These are phyloP conservation scores for Pichia sp. DNA, from an alignment of 1,139 yeast genomes.

Conservation along the genomic window DNA sequence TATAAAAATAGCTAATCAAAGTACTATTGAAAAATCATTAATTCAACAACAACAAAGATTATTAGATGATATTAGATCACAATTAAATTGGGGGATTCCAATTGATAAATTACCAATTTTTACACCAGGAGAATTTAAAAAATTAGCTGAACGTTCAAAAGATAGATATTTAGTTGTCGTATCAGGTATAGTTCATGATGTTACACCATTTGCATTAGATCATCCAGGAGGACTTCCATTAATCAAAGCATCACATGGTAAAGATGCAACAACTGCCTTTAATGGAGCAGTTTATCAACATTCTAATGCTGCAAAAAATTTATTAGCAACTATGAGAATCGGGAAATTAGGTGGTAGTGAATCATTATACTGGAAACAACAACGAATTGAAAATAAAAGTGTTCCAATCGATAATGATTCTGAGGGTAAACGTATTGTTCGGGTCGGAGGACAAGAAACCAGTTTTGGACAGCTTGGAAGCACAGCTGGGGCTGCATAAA, in stretches of 20 bases:
- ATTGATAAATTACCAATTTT: conserved; percentile 58
- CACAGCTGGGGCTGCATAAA: conserved; percentile 38
- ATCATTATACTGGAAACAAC: conserved; percentile 73
- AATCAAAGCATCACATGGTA: conserved; percentile 57
- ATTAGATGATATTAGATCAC: conserved; percentile 52
- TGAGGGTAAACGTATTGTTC: conserved; percentile 46
- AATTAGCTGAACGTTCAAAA: conserved; percentile 31
- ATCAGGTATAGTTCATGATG: conserved; percentile 62
- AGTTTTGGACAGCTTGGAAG: conserved; percentile 31
- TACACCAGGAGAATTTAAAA: conserved; percentile 45
- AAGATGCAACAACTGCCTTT: conserved; percentile 67
- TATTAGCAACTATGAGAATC: conserved; percentile 69
- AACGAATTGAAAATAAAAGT: conserved; percentile 49
- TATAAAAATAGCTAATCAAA: conserved; percentile 38
- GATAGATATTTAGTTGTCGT: conserved; percentile 39
- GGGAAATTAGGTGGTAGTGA: conserved; percentile 74
- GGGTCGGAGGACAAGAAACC: conserved; percentile 59
- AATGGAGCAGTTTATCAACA: conserved; percentile 73
- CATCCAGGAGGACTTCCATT: conserved; percentile 69
- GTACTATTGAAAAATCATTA: conserved; percentile 48
- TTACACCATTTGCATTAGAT: conserved; percentile 64
- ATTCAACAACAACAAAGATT: conserved; percentile 62
- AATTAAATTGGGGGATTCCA: conserved; percentile 73
- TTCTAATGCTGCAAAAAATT: conserved; percentile 65
- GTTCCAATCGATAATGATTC: conserved; percentile 46